A percentile compares a stretch with the other conserved stretches of the same genome.
These are phyloP conservation scores for Wickerhamomyces canadensis DNA, from an alignment of 805 yeast genomes.

Conservation along the genomic window DNA sequence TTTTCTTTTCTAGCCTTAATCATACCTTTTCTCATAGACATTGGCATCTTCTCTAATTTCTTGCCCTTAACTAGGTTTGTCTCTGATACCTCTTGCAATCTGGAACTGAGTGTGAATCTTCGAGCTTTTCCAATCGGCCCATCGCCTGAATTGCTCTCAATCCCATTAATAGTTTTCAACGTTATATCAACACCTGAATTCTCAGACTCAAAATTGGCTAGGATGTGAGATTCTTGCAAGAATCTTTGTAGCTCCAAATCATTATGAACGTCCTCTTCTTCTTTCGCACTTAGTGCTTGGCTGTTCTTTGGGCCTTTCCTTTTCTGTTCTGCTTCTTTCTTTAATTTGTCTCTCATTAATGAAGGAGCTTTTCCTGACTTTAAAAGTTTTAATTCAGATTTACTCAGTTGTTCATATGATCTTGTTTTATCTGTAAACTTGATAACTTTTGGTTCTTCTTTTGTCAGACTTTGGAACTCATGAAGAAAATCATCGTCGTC, in stretches of 20 bases:
- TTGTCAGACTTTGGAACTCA: constrained; percentile 6
- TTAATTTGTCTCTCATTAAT: constrained; percentile 16
- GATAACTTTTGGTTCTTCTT: constrained; percentile 23
- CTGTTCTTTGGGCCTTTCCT: constrained; percentile 7
- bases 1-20: constrained; percentile 48
- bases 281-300: constrained; percentile 23
- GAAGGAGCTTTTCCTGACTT: constrained; percentile 55
- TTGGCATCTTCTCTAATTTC: constrained; percentile 76
- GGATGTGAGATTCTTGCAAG: constrained; percentile 65
- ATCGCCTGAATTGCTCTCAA: constrained; percentile 25
- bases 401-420: constrained; percentile 29
- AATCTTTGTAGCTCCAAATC: constrained; percentile 71
- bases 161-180: constrained; percentile 49
- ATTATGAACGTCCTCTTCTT: constrained; percentile 53
- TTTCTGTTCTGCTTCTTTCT: constrained; percentile 5
- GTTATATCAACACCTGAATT: constrained; percentile 59
- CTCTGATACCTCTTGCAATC: constrained; percentile 46
- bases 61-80: constrained; percentile 35
- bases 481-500: constrained; percentile 16
- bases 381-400: constrained; percentile 45
- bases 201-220: constrained; percentile 29
- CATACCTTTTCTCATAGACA: constrained; percentile 85
- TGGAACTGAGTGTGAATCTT: constrained; percentile 52
- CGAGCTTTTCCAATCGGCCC: constrained; percentile 57
- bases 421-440: constrained; percentile 34